Base-by-base conservation (phyloP, 192 early-diverging fungal species). In the Rhizophagus clarus region DNA sequence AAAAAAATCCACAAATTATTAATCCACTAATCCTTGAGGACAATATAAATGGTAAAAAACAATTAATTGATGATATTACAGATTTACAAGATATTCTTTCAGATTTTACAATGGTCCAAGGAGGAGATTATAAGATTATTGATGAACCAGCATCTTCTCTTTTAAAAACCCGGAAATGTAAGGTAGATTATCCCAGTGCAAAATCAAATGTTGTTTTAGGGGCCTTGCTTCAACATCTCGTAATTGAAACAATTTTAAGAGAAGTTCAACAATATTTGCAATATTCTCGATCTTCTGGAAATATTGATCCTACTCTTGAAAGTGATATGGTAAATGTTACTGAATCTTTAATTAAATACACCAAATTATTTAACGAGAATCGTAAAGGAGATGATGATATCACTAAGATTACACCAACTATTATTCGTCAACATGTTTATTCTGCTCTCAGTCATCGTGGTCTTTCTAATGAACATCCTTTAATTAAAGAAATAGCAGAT, bases 21-120 rank as follows among this genome's bases (percentile, higher is more conserved):
- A 42, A 76, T 28, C 0, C 22, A 3, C 45, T n/a, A 14, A 40
- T 31, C 28, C 1, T 66, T 29, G 37, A 77, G 12, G 75, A 76
- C 2, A 34, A 61, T 37, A 61, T 31, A 37, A 76, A 76, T 64
- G 66, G 64, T 24, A 11, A 6, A 22, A 7, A 17, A 14, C 22
- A 37, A 20, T 64, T 77, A 29, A 26, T 7, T 2, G 6, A 1
- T 34, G 75, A 63, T 64, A 40, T 77, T 64, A 28, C 12, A 24
- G 24, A 77, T 0, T 77, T 77, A 26, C 61, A 64, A 63, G 22
- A 34, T 28, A 29, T 26, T 14, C 60, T 76, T 1, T 28, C 17
- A 12, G 75, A 76, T 63, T 76, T 76, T 45, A 76, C 75, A n/a
- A 24, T 40, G 10, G 61, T 76, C n/a, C 29, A 32, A 37, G 75